Evolutionary conservation across 805 yeast genomes (phyloP).

Genomic region (Maudiozyma barnettii): DNA sequence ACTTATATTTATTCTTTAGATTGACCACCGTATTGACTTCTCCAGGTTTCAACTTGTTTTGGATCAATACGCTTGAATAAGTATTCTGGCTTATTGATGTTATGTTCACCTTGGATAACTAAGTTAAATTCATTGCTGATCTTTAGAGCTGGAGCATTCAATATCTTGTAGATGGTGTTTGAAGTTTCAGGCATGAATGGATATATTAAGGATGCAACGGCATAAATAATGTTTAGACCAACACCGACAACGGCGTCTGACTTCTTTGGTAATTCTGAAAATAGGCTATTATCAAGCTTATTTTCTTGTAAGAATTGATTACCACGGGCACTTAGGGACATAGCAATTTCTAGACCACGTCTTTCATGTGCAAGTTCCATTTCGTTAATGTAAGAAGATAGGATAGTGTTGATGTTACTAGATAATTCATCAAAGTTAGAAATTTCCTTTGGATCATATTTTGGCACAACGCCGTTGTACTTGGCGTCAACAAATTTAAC

Average conservation of each 20-base stretch:
- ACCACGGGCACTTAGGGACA: slow-evolving; percentile 89
- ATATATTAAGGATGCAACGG: slow-evolving; percentile 64
- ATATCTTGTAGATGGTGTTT: slow-evolving; percentile 57
- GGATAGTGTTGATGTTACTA: slow-evolving; percentile 51
- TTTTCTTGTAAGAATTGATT: slow-evolving; percentile 92
- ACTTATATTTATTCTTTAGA: neutral
- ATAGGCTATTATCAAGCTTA: slow-evolving; percentile 81
- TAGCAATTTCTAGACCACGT: slow-evolving; percentile 82
- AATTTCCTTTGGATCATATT: slow-evolving; percentile 39
- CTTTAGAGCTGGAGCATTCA: slow-evolving; percentile 68
- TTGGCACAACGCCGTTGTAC: slow-evolving; percentile 82
- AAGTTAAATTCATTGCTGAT: slow-evolving; percentile 69
- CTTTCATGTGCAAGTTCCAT: slow-evolving; percentile 75
- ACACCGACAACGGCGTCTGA: slow-evolving; percentile 89
- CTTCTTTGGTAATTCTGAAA: slow-evolving; percentile 61
- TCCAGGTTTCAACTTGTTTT: slow-evolving; percentile 77
- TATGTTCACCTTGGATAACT: slow-evolving; percentile 66
- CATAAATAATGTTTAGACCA: slow-evolving; percentile 78
- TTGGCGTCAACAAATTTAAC: slow-evolving; percentile 83
- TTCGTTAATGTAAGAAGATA: slow-evolving; percentile 52
- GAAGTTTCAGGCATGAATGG: slow-evolving; percentile 89
- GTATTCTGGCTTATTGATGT: slow-evolving; percentile 82
- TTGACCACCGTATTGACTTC: slow-evolving; percentile 74
- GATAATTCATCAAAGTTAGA: slow-evolving; percentile 38
- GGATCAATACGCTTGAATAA: slow-evolving; percentile 87